Base-by-base conservation (phyloP, 225 moss, liverwort and hornwort genomes). In the Takakia lepidozioides region DNA sequence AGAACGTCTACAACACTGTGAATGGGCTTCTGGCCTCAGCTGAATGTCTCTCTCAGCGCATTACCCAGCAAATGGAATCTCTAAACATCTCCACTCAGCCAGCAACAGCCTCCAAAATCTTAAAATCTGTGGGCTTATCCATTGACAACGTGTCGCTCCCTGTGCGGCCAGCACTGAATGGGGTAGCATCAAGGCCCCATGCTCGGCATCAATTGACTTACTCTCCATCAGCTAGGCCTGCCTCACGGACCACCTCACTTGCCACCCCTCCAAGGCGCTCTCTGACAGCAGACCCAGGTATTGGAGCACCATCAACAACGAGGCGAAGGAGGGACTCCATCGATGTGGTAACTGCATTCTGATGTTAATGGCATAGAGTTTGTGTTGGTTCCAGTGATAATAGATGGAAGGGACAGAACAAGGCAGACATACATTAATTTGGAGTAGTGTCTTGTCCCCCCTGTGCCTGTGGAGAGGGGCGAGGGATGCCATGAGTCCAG, bases 281-380 rank as follows among this genome's bases (percentile, higher is more conserved):
- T 23, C 51, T 73, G 60, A 71, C 80, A 46, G 60, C 51, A 36
- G 82, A 90, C 52, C 64, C 78, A 49, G 80, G 64, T 54, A 62
- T 74, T 63, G 79, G 56, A 53, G 56, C 73, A 48, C 90, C 80
- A 60, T 80, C 87, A 47, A 75, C 64, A 29, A 81, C 85, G 28
- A 85, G 91, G 61, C 82, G 95, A 65, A 90, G 95, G 63, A 77
- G 95, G 49, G 91, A 98, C 66, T 98, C 95, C 26, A 85, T 98
- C 82, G 87, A 98, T 60, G 80, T 76, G 82, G 95, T 98, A 83
- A 32, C 57, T 37, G 37, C 50, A 29, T 63, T 10, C 52, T 52
- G 19, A n/a, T 41, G 25, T 63, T 27, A 17, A 46, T n/a, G n/a
- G n/a, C n/a, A n/a, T n/a, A n/a, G n/a, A n/a, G n/a, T n/a, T n/a